phyloP scores from a whole-genome alignment of 1,284 basidiomycete genomes.

The Quambalaria eucalypti region DNA sequence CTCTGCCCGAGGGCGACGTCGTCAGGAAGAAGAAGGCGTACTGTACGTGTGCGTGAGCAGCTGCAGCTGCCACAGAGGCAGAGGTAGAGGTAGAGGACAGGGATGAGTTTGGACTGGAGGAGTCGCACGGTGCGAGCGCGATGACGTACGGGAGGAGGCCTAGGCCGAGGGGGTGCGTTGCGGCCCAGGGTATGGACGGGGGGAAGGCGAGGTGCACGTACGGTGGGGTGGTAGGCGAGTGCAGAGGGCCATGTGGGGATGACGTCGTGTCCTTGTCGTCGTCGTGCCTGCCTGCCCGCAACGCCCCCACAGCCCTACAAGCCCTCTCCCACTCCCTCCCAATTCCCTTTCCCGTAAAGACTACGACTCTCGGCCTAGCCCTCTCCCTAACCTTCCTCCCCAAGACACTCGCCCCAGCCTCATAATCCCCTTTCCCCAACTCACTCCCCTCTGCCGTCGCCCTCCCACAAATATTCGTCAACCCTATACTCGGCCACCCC shows the following conservation, averaged over 20 bases:
- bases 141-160: not conserved
- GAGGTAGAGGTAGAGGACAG: no score
- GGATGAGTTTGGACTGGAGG: not conserved
- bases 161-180: not conserved
- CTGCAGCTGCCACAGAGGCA: not conserved
- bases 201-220: not conserved
- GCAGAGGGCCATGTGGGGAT: not conserved
- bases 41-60: not conserved
- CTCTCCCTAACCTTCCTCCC: not conserved
- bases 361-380: not conserved
- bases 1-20: not conserved
- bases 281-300: not conserved
- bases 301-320: not conserved
- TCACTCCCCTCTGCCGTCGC: slow-evolving; percentile 23
- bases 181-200: not conserved
- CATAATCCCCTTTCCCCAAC: slow-evolving; percentile 2
- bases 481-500: slow-evolving; percentile 12
- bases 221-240: no score
- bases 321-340: not conserved
- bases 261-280: not conserved
- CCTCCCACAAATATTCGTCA: slow-evolving; percentile 18
- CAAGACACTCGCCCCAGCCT: not conserved
- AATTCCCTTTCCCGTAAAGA: not conserved
- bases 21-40: not conserved
- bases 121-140: not conserved